Base-by-base conservation (phyloP, 2,329 filamentous ascomycete genomes). In the Aspergillus sp. region DNA sequence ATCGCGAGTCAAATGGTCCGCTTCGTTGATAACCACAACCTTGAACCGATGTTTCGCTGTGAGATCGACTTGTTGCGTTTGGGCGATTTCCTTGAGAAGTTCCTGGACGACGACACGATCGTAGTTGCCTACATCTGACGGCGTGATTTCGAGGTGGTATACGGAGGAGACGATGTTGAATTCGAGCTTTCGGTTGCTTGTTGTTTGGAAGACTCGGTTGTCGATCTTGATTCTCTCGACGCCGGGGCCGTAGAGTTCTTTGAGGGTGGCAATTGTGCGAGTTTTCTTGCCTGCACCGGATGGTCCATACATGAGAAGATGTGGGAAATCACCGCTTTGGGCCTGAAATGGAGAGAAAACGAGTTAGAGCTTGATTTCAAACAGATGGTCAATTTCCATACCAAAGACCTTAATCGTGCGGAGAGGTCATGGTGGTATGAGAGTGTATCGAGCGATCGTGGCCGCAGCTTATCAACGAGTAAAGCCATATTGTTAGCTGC, bases 211-310 rank as follows among this genome's bases (percentile, higher is more conserved):
- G 58, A 97, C 90, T 63, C 95, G 90, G 12, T 92, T 91, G 73
- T 99, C 95, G 77, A 99, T 98, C 80, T 98, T 98, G 83, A 99
- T 99, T 83, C 97, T 98, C 72, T 99, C 96, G n/a, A 96, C 95
- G 44, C 95, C 93, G 0, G 93, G 88, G 0, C 95, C 95, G 75
- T 95, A 99, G 7, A 99, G 84, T 71, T 97, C 93, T 74, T 96
- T 96, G 3, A 99, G 80, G 0, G 93, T 98, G 15, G 95, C 93
- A 17, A 97, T 91, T 65, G 98, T 96, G 44, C 95, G 88, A 1
- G 95, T 99, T 78, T 99, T 99, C 77, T 99, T 99, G 65, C 95
- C 95, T 5, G 95, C 95, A 35, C 95, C 95, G 0, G 93, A 97
- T 1, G 95, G 95, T 0, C 95, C 95, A 73, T 98, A 99, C 63